Base-by-base conservation (phyloP, 2,329 filamentous ascomycete genomes). In the Colletotrichum musae region DNA sequence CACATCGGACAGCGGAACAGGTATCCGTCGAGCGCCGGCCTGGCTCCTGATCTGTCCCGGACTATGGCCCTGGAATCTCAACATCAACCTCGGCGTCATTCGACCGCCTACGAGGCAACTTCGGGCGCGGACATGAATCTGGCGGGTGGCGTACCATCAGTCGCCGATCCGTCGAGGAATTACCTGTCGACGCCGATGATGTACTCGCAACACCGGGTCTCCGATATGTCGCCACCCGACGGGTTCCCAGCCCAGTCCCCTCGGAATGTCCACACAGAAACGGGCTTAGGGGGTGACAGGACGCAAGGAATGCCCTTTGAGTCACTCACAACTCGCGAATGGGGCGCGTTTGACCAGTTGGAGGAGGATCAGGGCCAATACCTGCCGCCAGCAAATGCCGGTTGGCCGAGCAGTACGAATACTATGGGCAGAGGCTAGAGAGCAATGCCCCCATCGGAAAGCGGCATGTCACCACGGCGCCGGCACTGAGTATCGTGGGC, bases 351-450 rank as follows among this genome's bases (percentile, higher is more conserved):
- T 32, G 67, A 70, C 26, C 56, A 52, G 18, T 6, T 70, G 12
- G 67, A 70, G 12, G 64, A 66, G 5, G 67, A 67, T n/a, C 67
- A 70, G 15, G 50, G 43, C 15, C 63, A 62, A 12, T 70, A 70
- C 12, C 60, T 70, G n/a, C 18, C 63, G 5, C 52, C 47, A 45
- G 58, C 63, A 12, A 70, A 47, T 43, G 53, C 67, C 6, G 51
- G 28, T 18, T 70, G 67, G 67, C 50, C 63, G 9, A 39, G 26
- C 32, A 60, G 57, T 28, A 62, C 12, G 45, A 70, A 50, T 18
- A 61, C 32, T 21, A 45, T 67, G 50, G 57, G 52, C 7, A 68
- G 67, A 41, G 62, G 57, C 28, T 70, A 57, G 68, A 52, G 6
- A 68, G 15, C n/a, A n/a, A 13, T 9, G 16, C n/a, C 18, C 13